Conservation (phyloP, 169 alveolate species). For the Neospora caninum region DNA sequence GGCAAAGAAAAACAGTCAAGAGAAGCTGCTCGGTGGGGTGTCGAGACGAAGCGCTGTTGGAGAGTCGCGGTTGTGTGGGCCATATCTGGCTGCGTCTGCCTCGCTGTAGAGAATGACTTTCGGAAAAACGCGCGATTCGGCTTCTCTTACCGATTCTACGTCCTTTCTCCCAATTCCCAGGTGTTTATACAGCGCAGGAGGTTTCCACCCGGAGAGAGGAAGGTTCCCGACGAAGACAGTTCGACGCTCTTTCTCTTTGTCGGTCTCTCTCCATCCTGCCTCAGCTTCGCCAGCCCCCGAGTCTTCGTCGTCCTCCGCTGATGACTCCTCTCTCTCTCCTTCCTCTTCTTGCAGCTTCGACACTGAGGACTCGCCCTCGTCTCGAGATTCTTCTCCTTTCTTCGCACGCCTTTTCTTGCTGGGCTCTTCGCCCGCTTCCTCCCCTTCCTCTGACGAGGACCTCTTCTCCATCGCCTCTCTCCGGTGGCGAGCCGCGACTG, state of each 20-base stretch:
- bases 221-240: conserved; percentile 26
- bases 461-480: not conserved
- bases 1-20: not conserved
- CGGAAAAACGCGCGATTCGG: not conserved
- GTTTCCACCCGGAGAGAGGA: conserved; percentile 23
- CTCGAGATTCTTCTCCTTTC: not conserved
- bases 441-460: not conserved
- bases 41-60: too few relatives aligned
- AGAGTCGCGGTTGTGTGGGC: too few relatives aligned
- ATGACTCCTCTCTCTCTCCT: not conserved
- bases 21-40: too few relatives aligned
- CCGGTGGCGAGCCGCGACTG: not conserved
- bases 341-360: not conserved
- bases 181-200: conserved; percentile 33
- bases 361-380: not conserved
- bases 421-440: not conserved
- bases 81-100: not conserved
- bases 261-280: not conserved
- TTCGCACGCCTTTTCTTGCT: not conserved
- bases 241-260: not conserved
- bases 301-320: not conserved
- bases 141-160: conserved; percentile 19
- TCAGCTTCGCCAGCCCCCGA: not conserved
- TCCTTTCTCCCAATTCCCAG: conserved; percentile 17
- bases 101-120: not conserved